Conservation (phyloP, 2,329 filamentous ascomycete genomes). For the Phaeosphaeriaceae sp. region DNA sequence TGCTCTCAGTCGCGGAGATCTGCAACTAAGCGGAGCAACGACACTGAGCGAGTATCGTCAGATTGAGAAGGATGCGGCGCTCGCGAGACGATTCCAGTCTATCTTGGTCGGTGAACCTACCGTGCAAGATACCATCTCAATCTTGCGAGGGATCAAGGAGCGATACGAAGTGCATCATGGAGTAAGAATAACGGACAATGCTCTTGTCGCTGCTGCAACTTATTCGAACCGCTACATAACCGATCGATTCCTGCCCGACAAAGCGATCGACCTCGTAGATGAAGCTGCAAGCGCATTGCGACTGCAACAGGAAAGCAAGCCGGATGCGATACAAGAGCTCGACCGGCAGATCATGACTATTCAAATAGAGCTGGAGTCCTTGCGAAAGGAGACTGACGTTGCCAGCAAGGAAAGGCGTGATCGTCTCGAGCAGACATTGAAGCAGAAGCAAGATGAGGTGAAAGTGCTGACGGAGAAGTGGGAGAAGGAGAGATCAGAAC, state of each 20-base stretch:
- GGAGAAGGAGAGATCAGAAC: constrained; percentile 87
- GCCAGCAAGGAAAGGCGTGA: constrained; percentile 86
- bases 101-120: constrained; percentile 92
- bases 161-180: constrained; percentile 96
- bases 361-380: constrained; percentile 92
- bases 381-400: constrained; percentile 92
- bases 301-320: constrained; percentile 95
- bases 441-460: constrained; percentile 78
- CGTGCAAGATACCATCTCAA: constrained; percentile 92
- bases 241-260: constrained; percentile 93
- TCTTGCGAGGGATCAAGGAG: constrained; percentile 94
- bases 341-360: constrained; percentile 97
- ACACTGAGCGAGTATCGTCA: constrained; percentile 89
- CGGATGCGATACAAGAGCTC: constrained; percentile 88
- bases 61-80: constrained; percentile 94
- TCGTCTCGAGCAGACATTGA: constrained; percentile 80
- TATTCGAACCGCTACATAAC: constrained; percentile 97
- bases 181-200: constrained; percentile 90
- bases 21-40: constrained; percentile 95
- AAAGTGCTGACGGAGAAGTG: constrained; percentile 79
- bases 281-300: constrained; percentile 91
- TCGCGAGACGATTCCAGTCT: constrained; percentile 92
- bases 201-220: constrained; percentile 88
- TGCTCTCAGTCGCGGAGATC: constrained; percentile 86
- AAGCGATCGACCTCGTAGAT: constrained; percentile 95